Conservation (phyloP, 352 stramenopile genomes). For the Lagenidium sp. region DNA sequence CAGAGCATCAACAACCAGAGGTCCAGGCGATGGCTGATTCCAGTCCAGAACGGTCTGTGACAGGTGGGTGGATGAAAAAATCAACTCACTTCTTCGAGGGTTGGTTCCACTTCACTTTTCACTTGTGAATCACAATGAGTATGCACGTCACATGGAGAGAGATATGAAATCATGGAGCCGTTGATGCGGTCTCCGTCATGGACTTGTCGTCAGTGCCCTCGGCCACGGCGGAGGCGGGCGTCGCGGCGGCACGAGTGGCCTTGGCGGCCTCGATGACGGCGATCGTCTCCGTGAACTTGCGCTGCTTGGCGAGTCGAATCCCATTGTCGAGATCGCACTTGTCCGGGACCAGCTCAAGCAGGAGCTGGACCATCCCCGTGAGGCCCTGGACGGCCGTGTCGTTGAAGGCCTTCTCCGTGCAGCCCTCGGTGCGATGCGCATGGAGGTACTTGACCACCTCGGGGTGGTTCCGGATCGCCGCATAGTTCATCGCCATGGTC, state of each 20-base stretch:
- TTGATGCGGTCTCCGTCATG: no score
- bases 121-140: no score
- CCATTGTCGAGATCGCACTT: constrained; percentile 29
- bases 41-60: no score
- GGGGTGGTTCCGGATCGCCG: constrained; percentile 25
- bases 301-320: constrained; percentile 32
- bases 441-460: constrained; percentile 42
- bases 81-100: no score
- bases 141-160: no score
- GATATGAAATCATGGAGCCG: no score
- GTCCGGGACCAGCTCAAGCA: constrained; percentile 22
- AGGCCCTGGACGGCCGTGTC: constrained; percentile 32
- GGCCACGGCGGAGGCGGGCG: no score
- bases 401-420: constrained; percentile 34
- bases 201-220: no score
- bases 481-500: constrained; percentile 48
- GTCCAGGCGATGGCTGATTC: no score
- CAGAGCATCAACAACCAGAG: no score
- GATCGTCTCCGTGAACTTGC: constrained; percentile 21
- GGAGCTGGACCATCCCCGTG: constrained; percentile 27
- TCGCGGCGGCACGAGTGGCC: not conserved
- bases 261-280: constrained; percentile 7
- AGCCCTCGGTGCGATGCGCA: constrained; percentile 40
- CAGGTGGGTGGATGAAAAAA: no score
- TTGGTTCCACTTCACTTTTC: no score